Evolutionary conservation across 352 stramenopile genomes (phyloP), one percentile per base, ranked within the genome.

Genomic region (Phytophthora crassamura): DNA sequence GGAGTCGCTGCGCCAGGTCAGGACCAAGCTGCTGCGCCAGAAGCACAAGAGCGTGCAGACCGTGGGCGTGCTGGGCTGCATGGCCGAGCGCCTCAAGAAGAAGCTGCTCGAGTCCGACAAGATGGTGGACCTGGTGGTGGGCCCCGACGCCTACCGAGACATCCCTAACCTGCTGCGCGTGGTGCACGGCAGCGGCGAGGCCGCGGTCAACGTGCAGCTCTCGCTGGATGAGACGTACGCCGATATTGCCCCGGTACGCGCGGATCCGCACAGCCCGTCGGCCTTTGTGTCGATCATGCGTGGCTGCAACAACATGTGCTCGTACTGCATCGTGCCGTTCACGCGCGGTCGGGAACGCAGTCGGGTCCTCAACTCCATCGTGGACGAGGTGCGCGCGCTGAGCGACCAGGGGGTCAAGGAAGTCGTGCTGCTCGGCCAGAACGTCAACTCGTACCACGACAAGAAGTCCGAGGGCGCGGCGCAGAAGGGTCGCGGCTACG

Each of bases 241-340:
- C 14, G 98, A 99, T 73, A 98, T 99, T 58, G 84, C 88, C 12
- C 97, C 98, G 1, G 87, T 99, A 49, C 88, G 98, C 14, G 79
- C 80, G 3, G 87, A 96, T 79, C 79, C 83, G 22, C 54, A 82
- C 68, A 88, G 75, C 42, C 91, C 92, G 20, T 92, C 97, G 39
- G 96, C 97, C 6, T 99, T 99, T 75, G 91, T 99, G 12, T 98
- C 91, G 11, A 99, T 99, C 71, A 99, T 99, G 97, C 84, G 98
- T 45, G 98, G 98, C 59, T 99, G 98, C 80, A 99, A 99, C 77
- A 99, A 99, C 77, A 99, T 99, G 90, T 99, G 98, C 80, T 98
- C 89, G 14, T 99, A 99, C 83, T 99, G 98, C 80, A 99, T 99
- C 54, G 98, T 99, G 57, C 98, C 98, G 0, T 99, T 99, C 76